These are phyloP conservation scores for Chaetomidium leptoderma DNA, from an alignment of 495 filamentous ascomycete genomes.

Conservation along the genomic window DNA sequence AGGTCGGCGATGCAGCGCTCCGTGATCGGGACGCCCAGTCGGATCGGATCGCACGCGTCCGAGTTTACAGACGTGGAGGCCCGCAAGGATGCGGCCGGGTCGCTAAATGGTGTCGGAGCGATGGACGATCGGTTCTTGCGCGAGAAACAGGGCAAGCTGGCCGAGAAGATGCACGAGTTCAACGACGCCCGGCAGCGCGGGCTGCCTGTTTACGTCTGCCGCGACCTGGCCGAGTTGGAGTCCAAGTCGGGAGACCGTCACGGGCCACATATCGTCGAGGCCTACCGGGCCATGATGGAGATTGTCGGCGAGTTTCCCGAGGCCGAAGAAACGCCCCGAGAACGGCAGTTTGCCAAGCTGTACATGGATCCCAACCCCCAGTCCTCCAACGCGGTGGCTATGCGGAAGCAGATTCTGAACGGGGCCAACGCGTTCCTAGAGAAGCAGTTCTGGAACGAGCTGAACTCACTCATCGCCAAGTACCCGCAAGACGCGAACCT, in stretches of 20 bases:
- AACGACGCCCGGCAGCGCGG: constrained; percentile 66
- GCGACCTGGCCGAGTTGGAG: constrained; percentile 69
- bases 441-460: constrained; percentile 62
- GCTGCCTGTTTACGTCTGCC: constrained; percentile 61
- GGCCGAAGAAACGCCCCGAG: constrained; percentile 54
- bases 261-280: constrained; percentile 64
- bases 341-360: constrained; percentile 67
- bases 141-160: constrained; percentile 74
- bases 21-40: constrained; percentile 72
- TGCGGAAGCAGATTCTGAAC: constrained; percentile 70
- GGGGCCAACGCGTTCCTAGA: constrained; percentile 76
- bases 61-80: constrained; percentile 66
- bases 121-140: constrained; percentile 67
- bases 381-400: constrained; percentile 53
- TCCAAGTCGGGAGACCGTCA: constrained; percentile 59
- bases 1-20: constrained; percentile 69
- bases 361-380: constrained; percentile 69
- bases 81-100: constrained; percentile 42
- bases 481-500: constrained; percentile 84
- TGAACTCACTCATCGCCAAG: constrained; percentile 70
- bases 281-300: constrained; percentile 70
- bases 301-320: constrained; percentile 65
- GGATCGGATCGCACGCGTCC: constrained; percentile 52
- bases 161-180: constrained; percentile 68
- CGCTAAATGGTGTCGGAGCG: constrained; percentile 36